A percentile compares a stretch with the other conserved stretches of the same genome.
Conservation (phyloP, 179 eudicot genomes). For the Amaranthus tricolor region DNA sequence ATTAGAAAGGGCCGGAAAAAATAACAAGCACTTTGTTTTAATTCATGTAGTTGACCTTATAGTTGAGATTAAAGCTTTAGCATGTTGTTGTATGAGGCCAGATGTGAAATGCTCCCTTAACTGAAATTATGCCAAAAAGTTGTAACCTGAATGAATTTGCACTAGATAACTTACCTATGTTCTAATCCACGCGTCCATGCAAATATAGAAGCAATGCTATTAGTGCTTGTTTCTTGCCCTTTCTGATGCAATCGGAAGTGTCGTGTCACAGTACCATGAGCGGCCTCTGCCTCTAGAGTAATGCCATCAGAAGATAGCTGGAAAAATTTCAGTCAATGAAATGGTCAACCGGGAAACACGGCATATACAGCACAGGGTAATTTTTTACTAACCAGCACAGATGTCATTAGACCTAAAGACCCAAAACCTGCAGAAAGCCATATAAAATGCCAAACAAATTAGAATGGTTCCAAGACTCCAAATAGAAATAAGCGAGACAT, state of each 20-base stretch:
- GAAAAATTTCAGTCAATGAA: conserved; percentile 15
- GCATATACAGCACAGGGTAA: conserved; percentile 14
- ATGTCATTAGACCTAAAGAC: conserved; percentile 90
- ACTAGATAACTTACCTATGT: conserved; percentile 54
- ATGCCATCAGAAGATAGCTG: conserved; percentile 96
- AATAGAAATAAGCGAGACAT: background rate
- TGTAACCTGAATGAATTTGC: background rate
- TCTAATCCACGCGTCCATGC: conserved; percentile 97
- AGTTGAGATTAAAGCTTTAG: no score
- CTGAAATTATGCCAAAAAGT: background rate
- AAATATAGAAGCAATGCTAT: conserved; percentile 96
- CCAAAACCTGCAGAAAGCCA: conserved; percentile 72
- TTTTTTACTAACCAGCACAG: conserved; percentile 70
- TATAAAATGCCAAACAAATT: background rate
- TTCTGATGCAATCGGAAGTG: conserved; percentile 83
- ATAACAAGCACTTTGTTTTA: no score
- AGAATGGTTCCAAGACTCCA: conserved; percentile 2
- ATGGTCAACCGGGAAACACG: conserved; percentile 9
- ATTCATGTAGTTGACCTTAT: no score
- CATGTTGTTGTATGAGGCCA: no score
- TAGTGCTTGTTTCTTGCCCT: conserved; percentile 98
- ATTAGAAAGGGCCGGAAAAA: no score
- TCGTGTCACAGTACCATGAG: conserved; percentile 97
- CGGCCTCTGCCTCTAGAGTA: conserved; percentile 97
- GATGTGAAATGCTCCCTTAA: background rate